phyloP scores from a whole-genome alignment of 2,329 filamentous ascomycete species.

The Xylaria polymorpha region DNA sequence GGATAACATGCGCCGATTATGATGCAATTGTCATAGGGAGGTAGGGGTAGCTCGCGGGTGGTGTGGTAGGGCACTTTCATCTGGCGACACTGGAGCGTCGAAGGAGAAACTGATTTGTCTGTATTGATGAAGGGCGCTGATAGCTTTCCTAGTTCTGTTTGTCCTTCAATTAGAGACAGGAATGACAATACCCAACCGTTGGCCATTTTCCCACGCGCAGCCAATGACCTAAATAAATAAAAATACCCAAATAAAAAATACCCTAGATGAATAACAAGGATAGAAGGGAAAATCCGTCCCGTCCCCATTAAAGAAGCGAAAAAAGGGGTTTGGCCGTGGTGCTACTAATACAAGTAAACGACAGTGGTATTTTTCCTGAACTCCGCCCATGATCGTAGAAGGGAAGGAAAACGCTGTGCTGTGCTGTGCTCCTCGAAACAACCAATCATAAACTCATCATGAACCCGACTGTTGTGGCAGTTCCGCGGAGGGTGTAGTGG shows the following conservation, averaged over 20 bases:
- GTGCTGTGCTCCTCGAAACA: constrained; percentile 34
- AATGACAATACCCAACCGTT: constrained; percentile 8
- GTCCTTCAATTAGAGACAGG: constrained; percentile 24
- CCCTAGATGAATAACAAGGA: constrained; percentile 19
- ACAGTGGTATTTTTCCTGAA: constrained; percentile 37
- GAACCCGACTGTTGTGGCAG: constrained; percentile 26
- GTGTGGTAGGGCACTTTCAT: constrained; percentile 18
- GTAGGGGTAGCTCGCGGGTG: constrained; percentile 11
- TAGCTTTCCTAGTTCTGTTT: constrained; percentile 18
- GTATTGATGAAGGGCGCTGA: constrained; percentile 27
- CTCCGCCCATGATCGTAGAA: constrained; percentile 33
- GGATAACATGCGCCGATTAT: constrained; percentile 21
- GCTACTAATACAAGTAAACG: constrained; percentile 34
- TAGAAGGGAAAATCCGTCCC: constrained; percentile 10
- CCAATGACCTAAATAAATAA: constrained; percentile 5
- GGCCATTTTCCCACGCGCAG: constrained; percentile 23
- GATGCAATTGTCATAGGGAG: constrained; percentile 22
- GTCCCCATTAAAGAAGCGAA: constrained; percentile 23
- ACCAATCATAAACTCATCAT: constrained; percentile 38
- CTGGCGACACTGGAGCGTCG: constrained; percentile 6
- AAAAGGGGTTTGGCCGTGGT: constrained; percentile 9
- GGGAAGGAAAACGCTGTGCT: constrained; percentile 27
- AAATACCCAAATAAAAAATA: not conserved
- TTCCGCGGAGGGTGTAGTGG: constrained; percentile 17
- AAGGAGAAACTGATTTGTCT: constrained; percentile 17